Conservation (phyloP, 352 stramenopile genomes). For the Bremia lactucae region DNA sequence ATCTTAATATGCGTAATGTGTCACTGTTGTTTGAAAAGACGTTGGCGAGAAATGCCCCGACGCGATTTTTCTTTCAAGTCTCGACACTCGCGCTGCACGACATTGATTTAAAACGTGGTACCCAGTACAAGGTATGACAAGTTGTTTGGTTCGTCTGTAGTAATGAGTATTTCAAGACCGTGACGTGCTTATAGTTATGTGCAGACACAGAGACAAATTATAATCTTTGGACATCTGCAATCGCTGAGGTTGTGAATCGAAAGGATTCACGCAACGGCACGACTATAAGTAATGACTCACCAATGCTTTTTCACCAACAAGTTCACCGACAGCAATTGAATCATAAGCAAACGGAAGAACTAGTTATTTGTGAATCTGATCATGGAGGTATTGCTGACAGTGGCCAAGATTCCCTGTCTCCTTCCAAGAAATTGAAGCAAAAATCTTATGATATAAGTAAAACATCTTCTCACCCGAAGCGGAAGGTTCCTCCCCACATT, state of each 20-base stretch:
- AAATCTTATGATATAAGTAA: not conserved
- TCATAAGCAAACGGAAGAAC: conserved; percentile 33
- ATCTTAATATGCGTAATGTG: conserved; percentile 63
- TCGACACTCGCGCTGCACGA: conserved; percentile 64
- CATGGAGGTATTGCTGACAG: conserved; percentile 4
- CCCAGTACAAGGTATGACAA: conserved; percentile 67
- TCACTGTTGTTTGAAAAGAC: conserved; percentile 79
- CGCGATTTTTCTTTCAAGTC: conserved; percentile 78
- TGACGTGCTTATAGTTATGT: conserved; percentile 36
- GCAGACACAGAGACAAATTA: conserved; percentile 69
- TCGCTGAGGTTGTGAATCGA: conserved; percentile 63
- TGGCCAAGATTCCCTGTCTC: conserved; percentile 1
- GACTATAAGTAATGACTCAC: conserved; percentile 10
- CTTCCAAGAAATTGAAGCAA: too few relatives aligned
- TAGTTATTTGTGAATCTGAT: conserved; percentile 10
- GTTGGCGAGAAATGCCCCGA: conserved; percentile 61
- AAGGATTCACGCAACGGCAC: conserved; percentile 37
- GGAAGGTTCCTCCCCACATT: conserved; percentile 24
- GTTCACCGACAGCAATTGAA: conserved; percentile 61
- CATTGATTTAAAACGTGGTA: conserved; percentile 69
- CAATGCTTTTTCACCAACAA: conserved; percentile 60
- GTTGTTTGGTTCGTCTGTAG: not conserved
- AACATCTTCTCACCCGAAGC: conserved; percentile 5
- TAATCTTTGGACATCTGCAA: conserved; percentile 67
- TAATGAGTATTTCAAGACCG: conserved; percentile 4